These are phyloP conservation scores for Penicillium flavigenum DNA, from an alignment of 495 filamentous ascomycete species.

Conservation along the genomic window DNA sequence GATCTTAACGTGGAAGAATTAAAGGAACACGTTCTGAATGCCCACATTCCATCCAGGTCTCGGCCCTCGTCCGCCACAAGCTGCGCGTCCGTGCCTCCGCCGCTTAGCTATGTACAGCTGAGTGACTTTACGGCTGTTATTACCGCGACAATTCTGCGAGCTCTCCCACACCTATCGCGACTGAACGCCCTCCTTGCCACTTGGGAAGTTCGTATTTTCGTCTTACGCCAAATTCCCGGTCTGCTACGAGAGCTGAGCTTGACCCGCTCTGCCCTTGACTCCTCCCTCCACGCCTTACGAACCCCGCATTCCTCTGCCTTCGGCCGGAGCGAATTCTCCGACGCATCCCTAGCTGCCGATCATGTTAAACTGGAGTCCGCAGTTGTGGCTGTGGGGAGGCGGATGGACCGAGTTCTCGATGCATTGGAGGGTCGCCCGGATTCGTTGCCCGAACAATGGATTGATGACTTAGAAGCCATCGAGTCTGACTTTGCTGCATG, in stretches of 20 bases:
- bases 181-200: constrained; percentile 65
- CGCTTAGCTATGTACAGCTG: constrained; percentile 57
- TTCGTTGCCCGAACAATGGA: constrained; percentile 81
- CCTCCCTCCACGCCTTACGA: constrained; percentile 60
- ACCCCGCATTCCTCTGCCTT: constrained; percentile 22
- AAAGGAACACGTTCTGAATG: constrained; percentile 82
- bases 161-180: constrained; percentile 76
- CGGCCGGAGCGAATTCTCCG: constrained; percentile 31
- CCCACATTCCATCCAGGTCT: constrained; percentile 61
- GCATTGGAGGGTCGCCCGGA: constrained; percentile 78
- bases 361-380: constrained; percentile 63
- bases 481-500: constrained; percentile 81
- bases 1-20: constrained; percentile 83
- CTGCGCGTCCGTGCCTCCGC: constrained; percentile 51
- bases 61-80: constrained; percentile 56
- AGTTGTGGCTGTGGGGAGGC: constrained; percentile 65
- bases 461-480: constrained; percentile 76
- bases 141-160: constrained; percentile 82
- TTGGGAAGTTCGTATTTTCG: constrained; percentile 74
- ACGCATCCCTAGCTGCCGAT: constrained; percentile 60
- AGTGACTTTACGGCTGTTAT: constrained; percentile 87
- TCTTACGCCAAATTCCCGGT: constrained; percentile 68
- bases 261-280: constrained; percentile 59
- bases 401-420: constrained; percentile 82
- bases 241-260: constrained; percentile 66